Conservation (phyloP, 148 eudicot genomes). For the Rhododendron molle region DNA sequence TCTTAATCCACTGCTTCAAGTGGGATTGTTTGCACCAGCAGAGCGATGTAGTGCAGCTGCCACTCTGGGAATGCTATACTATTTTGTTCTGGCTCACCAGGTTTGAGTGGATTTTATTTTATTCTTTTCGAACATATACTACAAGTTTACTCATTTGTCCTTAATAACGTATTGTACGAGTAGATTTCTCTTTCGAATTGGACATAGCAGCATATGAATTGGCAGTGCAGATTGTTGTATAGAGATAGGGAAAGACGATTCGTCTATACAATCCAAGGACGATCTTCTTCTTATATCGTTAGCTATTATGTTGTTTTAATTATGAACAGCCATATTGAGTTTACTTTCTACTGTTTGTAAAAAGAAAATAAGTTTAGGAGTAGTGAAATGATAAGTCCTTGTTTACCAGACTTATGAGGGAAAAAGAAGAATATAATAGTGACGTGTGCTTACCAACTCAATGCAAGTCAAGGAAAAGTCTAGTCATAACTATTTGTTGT, state of each 20-base stretch:
- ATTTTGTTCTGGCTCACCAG: constrained; percentile 67
- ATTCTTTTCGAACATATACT: neutral
- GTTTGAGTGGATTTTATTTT: constrained; percentile 22
- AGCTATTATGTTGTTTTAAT: neutral
- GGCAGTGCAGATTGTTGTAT: neutral
- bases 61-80: constrained; percentile 59
- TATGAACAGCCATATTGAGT: neutral
- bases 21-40: constrained; percentile 68
- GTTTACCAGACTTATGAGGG: neutral
- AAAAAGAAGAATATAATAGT: neutral
- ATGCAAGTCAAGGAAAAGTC: neutral
- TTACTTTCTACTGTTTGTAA: neutral
- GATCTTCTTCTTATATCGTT: neutral
- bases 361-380: neutral
- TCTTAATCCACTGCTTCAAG: constrained; percentile 61
- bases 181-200: neutral
- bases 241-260: neutral
- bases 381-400: neutral
- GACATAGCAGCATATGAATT: neutral
- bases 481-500: neutral
- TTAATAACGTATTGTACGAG: neutral
- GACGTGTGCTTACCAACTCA: neutral
- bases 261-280: neutral
- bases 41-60: constrained; percentile 87
- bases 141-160: neutral